Evolutionary conservation across 1,139 yeast genomes (phyloP), one percentile per base, ranked within the genome.

Genomic region (Lodderomyces theae): DNA sequence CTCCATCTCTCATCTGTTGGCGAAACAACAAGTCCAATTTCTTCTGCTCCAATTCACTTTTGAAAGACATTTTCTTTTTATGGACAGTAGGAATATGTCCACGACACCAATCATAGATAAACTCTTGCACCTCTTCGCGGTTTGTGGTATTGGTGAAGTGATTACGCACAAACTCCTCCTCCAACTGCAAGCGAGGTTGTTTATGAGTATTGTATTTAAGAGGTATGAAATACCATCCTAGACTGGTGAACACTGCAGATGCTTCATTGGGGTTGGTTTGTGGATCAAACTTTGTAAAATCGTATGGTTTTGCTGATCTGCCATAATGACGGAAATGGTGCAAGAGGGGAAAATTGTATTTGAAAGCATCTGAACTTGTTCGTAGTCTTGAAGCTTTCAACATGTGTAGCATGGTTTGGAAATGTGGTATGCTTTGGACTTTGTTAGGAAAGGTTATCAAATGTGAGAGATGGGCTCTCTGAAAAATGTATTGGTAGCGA

Each of bases 151-250:
- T 8, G 16, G 19, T 25, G n/a, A 36, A 36, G 2, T 19, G 12
- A 16, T 18, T 11, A n/a, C 21, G 25, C 32, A 29, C 15, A 17
- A 43, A 37, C 8, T 35, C 33, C 2, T 15, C 9, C 35, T 30
- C 49, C 43, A 26, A 46, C 42, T 19, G 40, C 44, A 9, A 35
- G 25, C 34, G 45, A 52, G 17, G 48, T 38, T 12, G 50, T 44
- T 39, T 10, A 12, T 17, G 54, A 55, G 23, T 47, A 50, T 22
- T 23, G 32, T 39, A 26, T 5, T 15, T 30, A 4, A 21, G 22
- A 2, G 64, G 65, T 8, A 69, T 53, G 0, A 54, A 52, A 18
- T 58, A 60, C 75, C 75, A 67, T 4, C 71, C 72, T 37, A 46
- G 54, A 1, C 50, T 46, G 5, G 69, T 62, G 24, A 46, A 37